These are phyloP conservation scores for Dipteronia dyeriana DNA, from an alignment of 345 rosid genomes.

Conservation along the genomic window DNA sequence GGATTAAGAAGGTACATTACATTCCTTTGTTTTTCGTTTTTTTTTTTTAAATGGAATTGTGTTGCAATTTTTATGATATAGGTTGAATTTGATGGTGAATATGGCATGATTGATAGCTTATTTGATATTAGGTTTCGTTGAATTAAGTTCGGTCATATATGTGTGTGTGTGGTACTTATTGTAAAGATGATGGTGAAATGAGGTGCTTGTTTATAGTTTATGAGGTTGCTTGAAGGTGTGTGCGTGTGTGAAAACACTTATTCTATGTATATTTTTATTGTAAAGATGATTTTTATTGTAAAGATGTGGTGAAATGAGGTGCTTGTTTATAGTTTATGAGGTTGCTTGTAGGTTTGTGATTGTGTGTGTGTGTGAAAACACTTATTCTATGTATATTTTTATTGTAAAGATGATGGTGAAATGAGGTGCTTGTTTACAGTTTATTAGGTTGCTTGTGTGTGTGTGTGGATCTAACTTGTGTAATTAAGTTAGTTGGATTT, in stretches of 20 bases:
- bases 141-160: not conserved
- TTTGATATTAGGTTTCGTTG: no score
- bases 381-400: not conserved
- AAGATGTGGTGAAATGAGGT: no score
- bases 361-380: not conserved
- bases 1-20: constrained; percentile 67
- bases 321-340: no score
- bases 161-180: no score
- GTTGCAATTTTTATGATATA: not conserved
- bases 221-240: no score
- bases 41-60: not conserved
- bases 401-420: not conserved
- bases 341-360: no score
- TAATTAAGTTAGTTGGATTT: not conserved
- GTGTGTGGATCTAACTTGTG: no score
- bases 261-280: not conserved
- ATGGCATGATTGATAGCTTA: not conserved
- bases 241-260: not conserved
- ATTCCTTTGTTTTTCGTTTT: not conserved
- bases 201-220: no score
- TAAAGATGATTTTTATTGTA: no score
- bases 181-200: no score
- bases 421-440: not conserved
- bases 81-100: not conserved
- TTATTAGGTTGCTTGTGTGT: not conserved